Base-by-base conservation (phyloP, 331 rosid genomes). In the Malus hybrid region DNA sequence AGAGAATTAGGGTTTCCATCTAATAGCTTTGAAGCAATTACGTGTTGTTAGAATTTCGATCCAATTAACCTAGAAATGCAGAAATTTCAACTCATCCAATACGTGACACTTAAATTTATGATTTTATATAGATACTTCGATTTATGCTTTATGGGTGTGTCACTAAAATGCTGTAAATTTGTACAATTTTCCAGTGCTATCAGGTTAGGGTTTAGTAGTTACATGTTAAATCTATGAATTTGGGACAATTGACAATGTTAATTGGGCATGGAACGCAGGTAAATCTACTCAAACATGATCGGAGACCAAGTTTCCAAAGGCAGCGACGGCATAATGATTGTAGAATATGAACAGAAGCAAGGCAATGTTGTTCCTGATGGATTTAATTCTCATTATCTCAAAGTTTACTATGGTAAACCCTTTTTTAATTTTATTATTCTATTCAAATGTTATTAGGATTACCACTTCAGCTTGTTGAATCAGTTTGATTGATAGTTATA, bases 391-490 rank as follows among this genome's bases (percentile, higher is more conserved):
- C 76, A 78, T 65, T 85, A 84, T 73, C 87, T 86, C 76, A 87
- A 86, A 79, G 22, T 84, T 56, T 88, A 85, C 67, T 90, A 85
- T 50, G 87, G 93, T 88, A 83, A 67, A 27, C 66, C 15, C n/a
- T 6, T 44, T 29, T 34, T n/a, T 6, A 1, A 0, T 6, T 24
- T 29, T 10, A 42, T 18, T 13, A 46, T 34, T 50, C 4, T 24
- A 42, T 31, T 10, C 20, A 6, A 7, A 6, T 56, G 12, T 34
- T 6, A 16, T 57, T 54, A 62, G 31, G 57, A 34, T 39, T 61
- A 18, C 32, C 22, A 34, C 3, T 22, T 36, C 27, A 12, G 19
- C 32, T 31, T 32, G 65, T 55, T 3, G 34, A 6, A 6, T 60
- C 29, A 12, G 13, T 27, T 0, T 2, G 56, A 73, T 36, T 34